phyloP scores from a whole-genome alignment of 2,329 filamentous ascomycete species.

The Fusarium secorum region DNA sequence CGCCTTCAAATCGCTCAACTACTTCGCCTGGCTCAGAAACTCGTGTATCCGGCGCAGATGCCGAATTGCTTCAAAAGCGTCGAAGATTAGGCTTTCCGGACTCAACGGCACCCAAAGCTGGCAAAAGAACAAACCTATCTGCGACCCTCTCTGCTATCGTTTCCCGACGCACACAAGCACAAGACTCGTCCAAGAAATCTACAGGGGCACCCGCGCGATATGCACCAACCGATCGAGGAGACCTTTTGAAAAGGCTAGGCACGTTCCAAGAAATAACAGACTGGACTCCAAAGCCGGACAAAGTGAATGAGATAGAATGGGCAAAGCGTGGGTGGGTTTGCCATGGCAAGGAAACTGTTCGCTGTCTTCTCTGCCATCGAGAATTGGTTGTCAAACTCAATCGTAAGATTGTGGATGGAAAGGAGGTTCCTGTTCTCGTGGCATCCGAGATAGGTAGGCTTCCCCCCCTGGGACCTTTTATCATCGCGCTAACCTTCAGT shows the following conservation, averaged over 20 bases:
- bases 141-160: slow-evolving; percentile 37
- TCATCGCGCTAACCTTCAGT: slow-evolving; percentile 31
- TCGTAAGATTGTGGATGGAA: slow-evolving; percentile 64
- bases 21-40: slow-evolving; percentile 15
- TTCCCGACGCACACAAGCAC: slow-evolving; percentile 36
- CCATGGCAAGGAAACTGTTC: slow-evolving; percentile 81
- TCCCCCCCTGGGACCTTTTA: neutral
- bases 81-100: slow-evolving; percentile 58
- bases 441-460: slow-evolving; percentile 65
- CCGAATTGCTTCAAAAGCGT: slow-evolving; percentile 60
- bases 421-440: slow-evolving; percentile 60
- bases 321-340: slow-evolving; percentile 93
- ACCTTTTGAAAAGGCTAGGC: slow-evolving; percentile 80
- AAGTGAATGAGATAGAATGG: slow-evolving; percentile 91
- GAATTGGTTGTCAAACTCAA: slow-evolving; percentile 84
- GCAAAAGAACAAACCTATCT: slow-evolving; percentile 29
- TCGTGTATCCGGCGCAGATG: slow-evolving; percentile 40
- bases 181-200: slow-evolving; percentile 29
- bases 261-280: slow-evolving; percentile 91
- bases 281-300: slow-evolving; percentile 92
- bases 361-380: slow-evolving; percentile 84
- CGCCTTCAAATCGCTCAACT: slow-evolving; percentile 18
- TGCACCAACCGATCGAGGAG: slow-evolving; percentile 83
- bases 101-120: slow-evolving; percentile 48
- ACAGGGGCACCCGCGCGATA: slow-evolving; percentile 68